Conservation (phyloP, 768 basidiomycete species). For the Nidularia sp. region DNA sequence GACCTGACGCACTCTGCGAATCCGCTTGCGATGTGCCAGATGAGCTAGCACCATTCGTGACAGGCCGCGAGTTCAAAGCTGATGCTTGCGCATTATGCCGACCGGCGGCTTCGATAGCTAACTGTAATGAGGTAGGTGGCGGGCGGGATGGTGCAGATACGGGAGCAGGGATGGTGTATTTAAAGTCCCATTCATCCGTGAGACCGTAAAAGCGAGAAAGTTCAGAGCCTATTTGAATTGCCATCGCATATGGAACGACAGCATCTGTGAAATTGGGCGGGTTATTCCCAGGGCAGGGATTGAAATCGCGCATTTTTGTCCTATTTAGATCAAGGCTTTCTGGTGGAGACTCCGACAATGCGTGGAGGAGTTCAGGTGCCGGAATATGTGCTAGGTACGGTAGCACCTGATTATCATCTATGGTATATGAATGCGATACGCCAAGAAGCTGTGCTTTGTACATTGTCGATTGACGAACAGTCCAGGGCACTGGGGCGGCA, state of each 20-base stretch:
- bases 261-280: slow-evolving; percentile 43
- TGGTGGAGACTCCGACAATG: slow-evolving; percentile 23
- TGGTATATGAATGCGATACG: slow-evolving; percentile 40
- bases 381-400: slow-evolving; percentile 74
- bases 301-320: slow-evolving; percentile 40
- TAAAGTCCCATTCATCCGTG: slow-evolving; percentile 70
- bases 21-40: slow-evolving; percentile 16
- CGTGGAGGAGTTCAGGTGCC: slow-evolving; percentile 39
- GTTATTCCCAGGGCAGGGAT: slow-evolving; percentile 37
- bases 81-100: slow-evolving; percentile 29
- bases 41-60: not conserved
- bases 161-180: slow-evolving; percentile 35
- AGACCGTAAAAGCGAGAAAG: slow-evolving; percentile 66
- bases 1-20: slow-evolving; percentile 16
- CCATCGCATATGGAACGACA: slow-evolving; percentile 62
- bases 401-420: slow-evolving; percentile 56
- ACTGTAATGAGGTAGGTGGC: slow-evolving; percentile 28
- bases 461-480: slow-evolving; percentile 49
- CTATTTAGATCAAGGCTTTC: slow-evolving; percentile 38
- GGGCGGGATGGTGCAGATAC: slow-evolving; percentile 9
- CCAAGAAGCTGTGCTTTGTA: slow-evolving; percentile 72
- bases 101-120: slow-evolving; percentile 42
- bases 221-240: slow-evolving; percentile 65
- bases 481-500: slow-evolving; percentile 40
- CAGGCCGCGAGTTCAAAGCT: slow-evolving; percentile 9